phyloP scores from a whole-genome alignment of 1,139 yeast genomes.

The Candida albicans region DNA sequence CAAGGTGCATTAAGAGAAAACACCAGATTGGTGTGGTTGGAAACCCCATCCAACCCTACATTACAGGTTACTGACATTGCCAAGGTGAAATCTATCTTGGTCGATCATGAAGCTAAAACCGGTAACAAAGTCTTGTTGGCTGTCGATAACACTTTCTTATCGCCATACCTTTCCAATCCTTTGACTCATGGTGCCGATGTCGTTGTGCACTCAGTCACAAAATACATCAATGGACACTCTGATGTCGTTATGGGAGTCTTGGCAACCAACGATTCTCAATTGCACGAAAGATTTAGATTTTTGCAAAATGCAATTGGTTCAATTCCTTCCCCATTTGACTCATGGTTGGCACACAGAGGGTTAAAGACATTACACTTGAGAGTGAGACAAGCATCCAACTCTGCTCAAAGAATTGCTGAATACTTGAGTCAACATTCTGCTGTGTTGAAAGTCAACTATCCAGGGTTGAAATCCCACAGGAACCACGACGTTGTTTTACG shows the following conservation, averaged over 20 bases:
- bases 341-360: slow-evolving; percentile 93
- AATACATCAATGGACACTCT: slow-evolving; percentile 90
- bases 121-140: slow-evolving; percentile 58
- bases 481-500: slow-evolving; percentile 61
- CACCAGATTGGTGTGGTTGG: slow-evolving; percentile 83
- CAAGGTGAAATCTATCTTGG: slow-evolving; percentile 55
- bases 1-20: slow-evolving; percentile 54
- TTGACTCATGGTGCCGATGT: slow-evolving; percentile 81
- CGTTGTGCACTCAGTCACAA: slow-evolving; percentile 86
- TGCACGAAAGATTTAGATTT: slow-evolving; percentile 68
- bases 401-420: slow-evolving; percentile 74
- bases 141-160: slow-evolving; percentile 92
- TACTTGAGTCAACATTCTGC: slow-evolving; percentile 51
- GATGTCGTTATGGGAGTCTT: slow-evolving; percentile 88
- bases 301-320: slow-evolving; percentile 90
- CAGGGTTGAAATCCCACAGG: slow-evolving; percentile 71
- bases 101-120: slow-evolving; percentile 46
- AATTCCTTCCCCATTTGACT: slow-evolving; percentile 85
- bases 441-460: slow-evolving; percentile 74
- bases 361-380: slow-evolving; percentile 84
- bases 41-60: slow-evolving; percentile 88
- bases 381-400: slow-evolving; percentile 64
- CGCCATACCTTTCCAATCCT: slow-evolving; percentile 91
- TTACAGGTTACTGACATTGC: slow-evolving; percentile 71
- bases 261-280: slow-evolving; percentile 62